A percentile compares a stretch with the other conserved stretches of the same genome.
phyloP scores from a whole-genome alignment of 768 basidiomycete species.

The Boletus subparvulus region DNA sequence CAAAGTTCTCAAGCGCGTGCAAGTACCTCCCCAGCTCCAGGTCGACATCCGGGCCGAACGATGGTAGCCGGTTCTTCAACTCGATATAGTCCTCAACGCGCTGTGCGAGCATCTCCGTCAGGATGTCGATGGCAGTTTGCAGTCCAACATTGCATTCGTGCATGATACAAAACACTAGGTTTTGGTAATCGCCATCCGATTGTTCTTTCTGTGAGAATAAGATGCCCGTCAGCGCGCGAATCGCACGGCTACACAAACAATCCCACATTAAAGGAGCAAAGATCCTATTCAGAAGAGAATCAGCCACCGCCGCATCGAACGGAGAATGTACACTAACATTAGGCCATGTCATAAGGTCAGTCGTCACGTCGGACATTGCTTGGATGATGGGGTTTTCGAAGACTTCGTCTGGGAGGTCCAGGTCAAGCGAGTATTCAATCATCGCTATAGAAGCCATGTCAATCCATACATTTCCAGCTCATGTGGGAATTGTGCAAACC shows the following conservation, averaged over 20 bases:
- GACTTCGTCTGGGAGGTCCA: slow-evolving; percentile 37
- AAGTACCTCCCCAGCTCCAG: slow-evolving; percentile 35
- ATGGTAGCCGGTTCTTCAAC: slow-evolving; percentile 35
- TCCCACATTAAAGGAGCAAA: slow-evolving; percentile 32
- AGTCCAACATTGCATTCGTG: slow-evolving; percentile 33
- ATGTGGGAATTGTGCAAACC: slow-evolving; percentile 21
- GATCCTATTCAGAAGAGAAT: slow-evolving; percentile 23
- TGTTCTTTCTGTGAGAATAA: slow-evolving; percentile 36
- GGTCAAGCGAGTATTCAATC: slow-evolving; percentile 38
- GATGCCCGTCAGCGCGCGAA: slow-evolving; percentile 9
- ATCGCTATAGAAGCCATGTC: slow-evolving; percentile 26
- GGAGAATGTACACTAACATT: slow-evolving; percentile 29
- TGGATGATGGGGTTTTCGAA: slow-evolving; percentile 35
- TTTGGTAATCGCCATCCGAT: slow-evolving; percentile 40
- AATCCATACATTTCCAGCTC: not conserved
- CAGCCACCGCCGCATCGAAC: slow-evolving; percentile 6
- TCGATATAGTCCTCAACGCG: slow-evolving; percentile 35
- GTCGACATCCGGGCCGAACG: slow-evolving; percentile 37
- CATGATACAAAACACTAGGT: slow-evolving; percentile 42
- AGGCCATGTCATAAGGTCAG: slow-evolving; percentile 43
- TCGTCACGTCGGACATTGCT: slow-evolving; percentile 41
- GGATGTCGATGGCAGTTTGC: slow-evolving; percentile 36
- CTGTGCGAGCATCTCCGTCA: slow-evolving; percentile 38
- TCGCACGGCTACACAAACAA: slow-evolving; percentile 1
- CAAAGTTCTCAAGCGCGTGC: slow-evolving; percentile 38